Conservation (phyloP, 2,329 filamentous ascomycete genomes). For the Colletotrichum sansevieriae region DNA sequence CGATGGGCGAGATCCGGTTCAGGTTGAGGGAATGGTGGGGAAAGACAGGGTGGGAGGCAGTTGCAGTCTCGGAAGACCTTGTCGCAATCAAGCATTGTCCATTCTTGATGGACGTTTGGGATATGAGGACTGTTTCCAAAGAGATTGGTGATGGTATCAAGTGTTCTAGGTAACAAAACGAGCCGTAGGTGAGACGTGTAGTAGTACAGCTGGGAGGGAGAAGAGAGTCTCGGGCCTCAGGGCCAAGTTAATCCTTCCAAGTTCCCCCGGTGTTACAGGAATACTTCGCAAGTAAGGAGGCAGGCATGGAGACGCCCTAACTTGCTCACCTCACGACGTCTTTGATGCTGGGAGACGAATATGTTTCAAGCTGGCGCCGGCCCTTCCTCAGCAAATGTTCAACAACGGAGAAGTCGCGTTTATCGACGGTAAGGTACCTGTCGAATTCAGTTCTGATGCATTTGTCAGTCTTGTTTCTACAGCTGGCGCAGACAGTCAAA, state of each 20-base stretch:
- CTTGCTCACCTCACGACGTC: constrained; percentile 69
- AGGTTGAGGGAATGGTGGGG: constrained; percentile 26
- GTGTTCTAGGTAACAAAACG: constrained; percentile 39
- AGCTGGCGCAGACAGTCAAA: background rate
- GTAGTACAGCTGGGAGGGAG: constrained; percentile 20
- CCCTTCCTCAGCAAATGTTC: constrained; percentile 89
- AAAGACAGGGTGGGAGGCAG: constrained; percentile 31
- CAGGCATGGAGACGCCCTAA: background rate
- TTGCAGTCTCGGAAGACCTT: constrained; percentile 51
- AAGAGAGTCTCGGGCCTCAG: background rate
- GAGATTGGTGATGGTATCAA: constrained; percentile 40
- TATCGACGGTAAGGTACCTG: constrained; percentile 76
- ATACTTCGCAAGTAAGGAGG: background rate
- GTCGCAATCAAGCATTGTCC: constrained; percentile 59
- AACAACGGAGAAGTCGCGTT: constrained; percentile 87
- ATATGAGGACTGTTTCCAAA: constrained; percentile 46
- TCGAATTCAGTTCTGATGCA: constrained; percentile 78
- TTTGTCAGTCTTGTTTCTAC: constrained; percentile 8
- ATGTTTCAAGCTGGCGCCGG: constrained; percentile 82
- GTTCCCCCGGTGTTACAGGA: background rate
- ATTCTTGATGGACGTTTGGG: constrained; percentile 48
- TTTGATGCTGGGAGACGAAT: constrained; percentile 83
- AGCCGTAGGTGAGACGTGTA: constrained; percentile 33
- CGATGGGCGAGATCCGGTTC: constrained; percentile 45
- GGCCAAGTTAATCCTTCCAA: background rate